phyloP scores from a whole-genome alignment of 2,329 filamentous ascomycete genomes.

The Arthrinium phaeospermum region DNA sequence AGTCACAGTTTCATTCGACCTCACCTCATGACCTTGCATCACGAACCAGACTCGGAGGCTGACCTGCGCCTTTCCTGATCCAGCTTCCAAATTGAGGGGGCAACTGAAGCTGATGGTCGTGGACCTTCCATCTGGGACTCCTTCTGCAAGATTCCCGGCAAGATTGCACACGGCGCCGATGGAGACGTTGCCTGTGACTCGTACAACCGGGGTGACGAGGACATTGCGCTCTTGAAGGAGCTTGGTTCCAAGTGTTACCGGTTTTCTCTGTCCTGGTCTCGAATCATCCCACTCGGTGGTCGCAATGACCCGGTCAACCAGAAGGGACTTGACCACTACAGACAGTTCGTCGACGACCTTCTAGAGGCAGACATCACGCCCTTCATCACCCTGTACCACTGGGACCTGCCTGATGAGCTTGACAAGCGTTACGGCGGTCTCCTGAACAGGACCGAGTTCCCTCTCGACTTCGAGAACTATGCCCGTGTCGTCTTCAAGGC shows the following conservation, averaged over 20 bases:
- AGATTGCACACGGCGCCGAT: constrained; percentile 78
- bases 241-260: constrained; percentile 78
- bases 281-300: constrained; percentile 85
- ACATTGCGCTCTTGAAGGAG: constrained; percentile 77
- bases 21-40: not conserved
- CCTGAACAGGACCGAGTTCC: constrained; percentile 81
- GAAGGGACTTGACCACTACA: constrained; percentile 77
- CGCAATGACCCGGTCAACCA: constrained; percentile 83
- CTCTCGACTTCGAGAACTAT: constrained; percentile 80
- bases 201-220: constrained; percentile 78
- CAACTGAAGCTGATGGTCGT: constrained; percentile 75
- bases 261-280: constrained; percentile 85
- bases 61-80: constrained; percentile 29
- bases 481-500: constrained; percentile 77
- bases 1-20: constrained; percentile 11
- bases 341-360: constrained; percentile 79
- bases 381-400: constrained; percentile 85
- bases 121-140: constrained; percentile 87
- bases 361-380: constrained; percentile 78
- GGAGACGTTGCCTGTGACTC: constrained; percentile 85
- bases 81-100: constrained; percentile 90
- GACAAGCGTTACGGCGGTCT: constrained; percentile 83
- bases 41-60: constrained; percentile 23
- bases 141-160: constrained; percentile 82
- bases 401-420: constrained; percentile 82